phyloP scores from a whole-genome alignment of 1,284 basidiomycete species.

The Omphalotus olearius region DNA sequence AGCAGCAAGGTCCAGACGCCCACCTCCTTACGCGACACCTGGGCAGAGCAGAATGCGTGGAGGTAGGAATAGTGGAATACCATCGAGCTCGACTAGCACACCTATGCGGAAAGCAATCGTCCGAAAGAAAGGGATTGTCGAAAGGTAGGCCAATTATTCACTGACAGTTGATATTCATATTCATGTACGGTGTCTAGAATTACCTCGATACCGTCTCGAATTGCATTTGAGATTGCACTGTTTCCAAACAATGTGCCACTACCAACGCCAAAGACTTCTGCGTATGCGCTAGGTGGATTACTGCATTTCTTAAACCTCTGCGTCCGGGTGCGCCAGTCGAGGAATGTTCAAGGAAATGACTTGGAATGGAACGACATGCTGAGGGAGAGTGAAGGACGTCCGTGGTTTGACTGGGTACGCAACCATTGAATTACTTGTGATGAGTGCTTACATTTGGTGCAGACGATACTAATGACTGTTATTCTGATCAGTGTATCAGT shows the following conservation, averaged over 20 bases:
- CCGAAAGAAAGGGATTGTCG: conserved; percentile 56
- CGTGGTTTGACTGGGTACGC: conserved; percentile 80
- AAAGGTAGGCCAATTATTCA: conserved; percentile 44
- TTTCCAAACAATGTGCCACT: conserved; percentile 74
- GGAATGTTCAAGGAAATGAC: conserved; percentile 57
- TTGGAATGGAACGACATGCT: conserved; percentile 76
- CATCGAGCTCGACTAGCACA: conserved; percentile 23
- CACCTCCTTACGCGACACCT: conserved; percentile 67
- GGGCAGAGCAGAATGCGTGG: conserved; percentile 34
- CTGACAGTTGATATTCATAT: background rate
- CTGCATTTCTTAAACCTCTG: conserved; percentile 66
- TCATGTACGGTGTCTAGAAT: conserved; percentile 34
- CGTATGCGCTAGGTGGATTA: conserved; percentile 56
- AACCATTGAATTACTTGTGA: background rate
- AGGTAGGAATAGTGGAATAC: conserved; percentile 39
- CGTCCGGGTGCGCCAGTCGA: conserved; percentile 55
- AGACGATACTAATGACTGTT: conserved; percentile 60
- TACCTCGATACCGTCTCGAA: conserved; percentile 56
- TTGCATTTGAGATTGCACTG: conserved; percentile 68
- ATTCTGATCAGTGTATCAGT: conserved; percentile 48
- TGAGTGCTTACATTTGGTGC: background rate
- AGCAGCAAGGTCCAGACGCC: conserved; percentile 58
- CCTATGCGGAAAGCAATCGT: conserved; percentile 45
- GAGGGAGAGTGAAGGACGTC: conserved; percentile 52
- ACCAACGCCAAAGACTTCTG: conserved; percentile 60